phyloP scores from a whole-genome alignment of 2,329 filamentous ascomycete species.

The Paramyrothecium roridum region DNA sequence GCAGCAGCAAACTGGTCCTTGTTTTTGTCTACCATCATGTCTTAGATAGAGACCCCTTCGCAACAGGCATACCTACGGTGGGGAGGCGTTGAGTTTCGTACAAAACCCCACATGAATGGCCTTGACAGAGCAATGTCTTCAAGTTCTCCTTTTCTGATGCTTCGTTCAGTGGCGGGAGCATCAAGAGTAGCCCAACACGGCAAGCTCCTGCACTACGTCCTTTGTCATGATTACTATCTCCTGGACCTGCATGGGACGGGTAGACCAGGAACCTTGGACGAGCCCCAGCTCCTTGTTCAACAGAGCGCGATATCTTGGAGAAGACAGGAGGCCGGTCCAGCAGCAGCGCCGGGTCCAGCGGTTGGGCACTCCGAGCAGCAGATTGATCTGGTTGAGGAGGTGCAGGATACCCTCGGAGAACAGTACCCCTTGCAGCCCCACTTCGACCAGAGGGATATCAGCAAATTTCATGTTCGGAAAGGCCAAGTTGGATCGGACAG shows the following conservation, averaged over 20 bases:
- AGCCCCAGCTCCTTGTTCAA: constrained; percentile 20
- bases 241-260: constrained; percentile 13
- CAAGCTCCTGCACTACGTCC: constrained; percentile 15
- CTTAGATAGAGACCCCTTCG: no score
- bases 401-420: constrained; percentile 22
- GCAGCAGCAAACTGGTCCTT: no score
- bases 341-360: constrained; percentile 14
- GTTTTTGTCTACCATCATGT: no score
- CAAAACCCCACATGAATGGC: no score
- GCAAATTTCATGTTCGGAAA: constrained; percentile 15
- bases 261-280: constrained; percentile 17
- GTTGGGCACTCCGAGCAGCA: constrained; percentile 20
- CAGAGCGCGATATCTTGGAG: constrained; percentile 14
- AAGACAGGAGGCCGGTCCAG: constrained; percentile 19
- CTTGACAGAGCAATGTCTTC: no score
- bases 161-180: not conserved
- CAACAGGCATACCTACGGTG: no score
- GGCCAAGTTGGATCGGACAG: constrained; percentile 9
- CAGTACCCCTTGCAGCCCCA: constrained; percentile 20
- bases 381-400: constrained; percentile 18
- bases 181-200: constrained; percentile 15
- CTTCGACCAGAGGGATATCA: constrained; percentile 17
- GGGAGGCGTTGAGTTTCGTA: no score
- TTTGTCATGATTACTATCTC: constrained; percentile 14
- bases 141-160: no score